Conservation (phyloP, 2,329 filamentous ascomycete species). For the Hirsutella thompsonii region DNA sequence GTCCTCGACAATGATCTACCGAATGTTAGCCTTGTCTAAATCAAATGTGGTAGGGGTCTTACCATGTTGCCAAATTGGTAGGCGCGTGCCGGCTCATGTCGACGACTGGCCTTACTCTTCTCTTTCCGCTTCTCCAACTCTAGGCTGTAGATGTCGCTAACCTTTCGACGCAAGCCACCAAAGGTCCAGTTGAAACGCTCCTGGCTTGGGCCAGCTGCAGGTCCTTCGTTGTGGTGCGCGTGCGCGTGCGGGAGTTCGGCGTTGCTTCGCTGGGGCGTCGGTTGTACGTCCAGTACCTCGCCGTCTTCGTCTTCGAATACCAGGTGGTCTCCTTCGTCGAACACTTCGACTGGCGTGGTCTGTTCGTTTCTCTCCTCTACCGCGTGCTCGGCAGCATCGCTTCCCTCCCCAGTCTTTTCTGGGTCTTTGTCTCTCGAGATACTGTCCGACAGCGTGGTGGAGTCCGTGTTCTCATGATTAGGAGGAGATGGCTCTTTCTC, state of each 20-base stretch:
- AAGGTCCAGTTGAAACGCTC: conserved; percentile 17
- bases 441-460: conserved; percentile 19
- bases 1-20: conserved; percentile 75
- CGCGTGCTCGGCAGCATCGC: conserved; percentile 7
- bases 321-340: conserved; percentile 66
- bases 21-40: background rate
- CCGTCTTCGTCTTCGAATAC: conserved; percentile 79
- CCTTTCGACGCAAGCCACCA: conserved; percentile 31
- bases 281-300: conserved; percentile 62
- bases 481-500: conserved; percentile 18
- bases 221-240: background rate
- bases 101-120: conserved; percentile 47
- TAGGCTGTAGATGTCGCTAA: conserved; percentile 42
- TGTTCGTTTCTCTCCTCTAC: conserved; percentile 1
- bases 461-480: conserved; percentile 17
- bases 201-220: conserved; percentile 3
- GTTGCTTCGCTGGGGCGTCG: conserved; percentile 5
- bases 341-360: conserved; percentile 47
- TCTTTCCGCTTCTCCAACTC: conserved; percentile 50
- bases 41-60: too few relatives aligned
- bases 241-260: background rate
- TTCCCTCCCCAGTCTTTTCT: conserved; percentile 10
- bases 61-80: conserved; percentile 77
- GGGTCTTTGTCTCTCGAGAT: conserved; percentile 16
- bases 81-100: conserved; percentile 61